These are phyloP conservation scores for Puccinia triticina DNA, from an alignment of 1,284 basidiomycete species.

Conservation along the genomic window DNA sequence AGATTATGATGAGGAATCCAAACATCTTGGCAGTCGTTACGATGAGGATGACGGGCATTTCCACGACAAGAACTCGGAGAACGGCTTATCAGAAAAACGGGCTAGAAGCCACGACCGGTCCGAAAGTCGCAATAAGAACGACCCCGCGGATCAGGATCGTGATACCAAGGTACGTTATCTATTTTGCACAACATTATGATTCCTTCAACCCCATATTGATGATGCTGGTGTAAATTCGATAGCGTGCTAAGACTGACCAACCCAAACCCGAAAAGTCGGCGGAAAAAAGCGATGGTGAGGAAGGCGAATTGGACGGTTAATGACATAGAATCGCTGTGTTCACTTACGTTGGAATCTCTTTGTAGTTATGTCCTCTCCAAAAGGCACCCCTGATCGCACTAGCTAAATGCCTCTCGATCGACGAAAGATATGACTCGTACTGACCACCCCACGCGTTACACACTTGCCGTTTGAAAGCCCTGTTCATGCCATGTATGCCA, in stretches of 20 bases:
- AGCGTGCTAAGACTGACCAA: slow-evolving; percentile 42
- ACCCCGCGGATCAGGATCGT: background rate
- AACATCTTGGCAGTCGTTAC: slow-evolving; percentile 50
- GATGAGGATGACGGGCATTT: slow-evolving; percentile 39
- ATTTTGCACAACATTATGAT: background rate
- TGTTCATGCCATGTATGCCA: slow-evolving; percentile 4
- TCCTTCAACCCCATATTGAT: background rate
- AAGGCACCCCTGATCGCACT: slow-evolving; percentile 14
- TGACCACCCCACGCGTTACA: background rate
- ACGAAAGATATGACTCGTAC: background rate
- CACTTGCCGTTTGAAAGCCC: background rate
- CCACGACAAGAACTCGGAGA: slow-evolving; percentile 51
- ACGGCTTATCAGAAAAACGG: slow-evolving; percentile 35
- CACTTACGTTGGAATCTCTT: slow-evolving; percentile 23
- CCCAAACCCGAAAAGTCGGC: slow-evolving; percentile 5
- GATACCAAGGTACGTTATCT: slow-evolving; percentile 42
- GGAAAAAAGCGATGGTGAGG: slow-evolving; percentile 51
- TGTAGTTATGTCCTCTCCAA: slow-evolving; percentile 16
- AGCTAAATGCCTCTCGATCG: slow-evolving; percentile 15
- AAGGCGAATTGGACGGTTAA: slow-evolving; percentile 51
- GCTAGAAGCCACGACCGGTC: slow-evolving; percentile 34
- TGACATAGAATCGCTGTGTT: background rate
- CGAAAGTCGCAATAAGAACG: slow-evolving; percentile 14
- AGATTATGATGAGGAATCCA: slow-evolving; percentile 52
- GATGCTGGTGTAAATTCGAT: background rate